These are phyloP conservation scores for Rhododendron kiyosumense DNA, from an alignment of 148 eudicot species.

Conservation along the genomic window DNA sequence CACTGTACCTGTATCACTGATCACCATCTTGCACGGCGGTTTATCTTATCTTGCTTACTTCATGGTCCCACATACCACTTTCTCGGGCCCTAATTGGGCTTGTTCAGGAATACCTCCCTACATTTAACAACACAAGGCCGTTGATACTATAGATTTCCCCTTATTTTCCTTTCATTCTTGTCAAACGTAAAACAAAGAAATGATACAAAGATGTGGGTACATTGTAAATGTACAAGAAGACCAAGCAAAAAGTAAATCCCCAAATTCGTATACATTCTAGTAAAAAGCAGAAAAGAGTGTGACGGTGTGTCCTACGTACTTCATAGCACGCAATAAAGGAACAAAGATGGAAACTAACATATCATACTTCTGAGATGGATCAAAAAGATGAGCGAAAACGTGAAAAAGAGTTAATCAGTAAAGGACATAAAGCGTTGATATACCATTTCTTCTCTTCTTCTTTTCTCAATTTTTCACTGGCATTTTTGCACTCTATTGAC, in stretches of 20 bases:
- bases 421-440: slow-evolving; percentile 3
- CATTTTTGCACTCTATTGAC: slow-evolving; percentile 51
- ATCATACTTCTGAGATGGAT: neutral
- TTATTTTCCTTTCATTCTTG: neutral
- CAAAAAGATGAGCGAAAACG: neutral
- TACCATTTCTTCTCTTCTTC: slow-evolving; percentile 91
- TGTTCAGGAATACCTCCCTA: too few species aligned
- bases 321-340: neutral
- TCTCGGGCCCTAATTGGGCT: too few species aligned
- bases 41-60: too few species aligned
- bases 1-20: too few species aligned
- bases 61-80: too few species aligned
- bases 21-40: too few species aligned
- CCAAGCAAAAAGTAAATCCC: neutral
- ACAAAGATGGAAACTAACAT: neutral
- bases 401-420: slow-evolving; percentile 4
- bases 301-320: neutral
- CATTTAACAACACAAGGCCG: neutral
- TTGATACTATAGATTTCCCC: neutral
- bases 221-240: neutral
- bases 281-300: neutral
- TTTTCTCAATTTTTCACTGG: slow-evolving; percentile 61
- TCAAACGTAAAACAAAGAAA: neutral
- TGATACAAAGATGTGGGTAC: neutral
- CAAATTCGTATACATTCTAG: neutral